Conservation (phyloP, 1,139 yeast genomes). For the Yarrowia galli region DNA sequence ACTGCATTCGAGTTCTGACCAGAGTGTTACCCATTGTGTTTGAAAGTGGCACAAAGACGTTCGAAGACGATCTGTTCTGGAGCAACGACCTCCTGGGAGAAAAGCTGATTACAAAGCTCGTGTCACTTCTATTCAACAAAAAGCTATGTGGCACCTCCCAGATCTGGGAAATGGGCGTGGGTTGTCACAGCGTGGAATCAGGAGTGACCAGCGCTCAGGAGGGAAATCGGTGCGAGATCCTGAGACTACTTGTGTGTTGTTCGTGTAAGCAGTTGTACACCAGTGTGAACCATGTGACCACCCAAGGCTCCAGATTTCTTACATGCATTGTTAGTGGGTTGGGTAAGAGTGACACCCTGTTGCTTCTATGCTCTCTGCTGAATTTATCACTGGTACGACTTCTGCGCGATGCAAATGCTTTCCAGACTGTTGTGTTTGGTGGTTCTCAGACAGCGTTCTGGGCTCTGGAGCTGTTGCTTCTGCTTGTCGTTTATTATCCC, state of each 20-base stretch:
- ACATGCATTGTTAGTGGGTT: constrained; percentile 21
- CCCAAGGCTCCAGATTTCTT: constrained; percentile 16
- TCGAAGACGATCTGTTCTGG: constrained; percentile 29
- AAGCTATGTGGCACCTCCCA: constrained; percentile 14
- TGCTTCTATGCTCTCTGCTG: constrained; percentile 24
- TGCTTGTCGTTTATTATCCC: constrained; percentile 27
- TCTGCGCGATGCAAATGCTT: constrained; percentile 20
- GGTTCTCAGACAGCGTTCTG: constrained; percentile 27
- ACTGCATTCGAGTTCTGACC: constrained; percentile 26
- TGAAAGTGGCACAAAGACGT: constrained; percentile 9
- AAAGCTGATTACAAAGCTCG: constrained; percentile 18
- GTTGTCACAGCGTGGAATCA: constrained; percentile 19
- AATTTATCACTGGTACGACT: constrained; percentile 17
- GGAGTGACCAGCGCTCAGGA: constrained; percentile 9
- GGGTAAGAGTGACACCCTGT: constrained; percentile 2
- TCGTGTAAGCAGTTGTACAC: constrained; percentile 23
- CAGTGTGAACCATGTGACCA: constrained; percentile 13
- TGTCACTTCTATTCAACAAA: constrained; percentile 14
- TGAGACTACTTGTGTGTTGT: constrained; percentile 13
- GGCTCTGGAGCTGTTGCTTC: constrained; percentile 14
- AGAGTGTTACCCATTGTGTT: constrained; percentile 27
- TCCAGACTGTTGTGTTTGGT: constrained; percentile 12
- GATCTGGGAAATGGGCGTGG: constrained; percentile 37
- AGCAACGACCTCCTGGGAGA: constrained; percentile 31
- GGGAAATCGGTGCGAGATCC: constrained; percentile 21